Evolutionary conservation across 2,329 filamentous ascomycete genomes (phyloP).

Genomic region (Clarireedia paspali): DNA sequence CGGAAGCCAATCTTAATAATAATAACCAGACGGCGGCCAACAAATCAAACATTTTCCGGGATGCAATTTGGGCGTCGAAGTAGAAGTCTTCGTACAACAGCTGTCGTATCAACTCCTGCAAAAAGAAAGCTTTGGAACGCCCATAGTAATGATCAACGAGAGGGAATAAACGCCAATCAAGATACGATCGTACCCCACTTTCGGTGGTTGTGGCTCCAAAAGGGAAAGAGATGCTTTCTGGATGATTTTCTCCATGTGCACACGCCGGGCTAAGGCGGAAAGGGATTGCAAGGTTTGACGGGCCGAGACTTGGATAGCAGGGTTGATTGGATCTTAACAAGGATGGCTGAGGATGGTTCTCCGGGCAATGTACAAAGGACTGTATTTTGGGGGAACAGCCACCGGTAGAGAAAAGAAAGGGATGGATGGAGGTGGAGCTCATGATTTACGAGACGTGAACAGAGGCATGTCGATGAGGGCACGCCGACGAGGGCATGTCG

Average conservation of each 20-base stretch:
- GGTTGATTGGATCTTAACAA: background rate
- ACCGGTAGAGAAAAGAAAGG: too few relatives aligned
- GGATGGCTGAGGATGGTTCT: background rate
- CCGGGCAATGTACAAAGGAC: background rate
- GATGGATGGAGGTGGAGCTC: too few relatives aligned
- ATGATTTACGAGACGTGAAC: too few relatives aligned
- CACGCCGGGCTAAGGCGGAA: background rate
- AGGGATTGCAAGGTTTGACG: conserved; percentile 1
- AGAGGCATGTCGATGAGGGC: too few relatives aligned
- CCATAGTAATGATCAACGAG: background rate
- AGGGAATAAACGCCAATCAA: conserved; percentile 5
- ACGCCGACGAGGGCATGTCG: too few relatives aligned
- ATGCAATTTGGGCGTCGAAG: too few relatives aligned
- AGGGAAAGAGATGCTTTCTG: background rate
- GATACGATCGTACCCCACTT: background rate
- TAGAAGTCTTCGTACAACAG: too few relatives aligned
- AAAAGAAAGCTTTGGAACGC: background rate
- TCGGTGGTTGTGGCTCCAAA: background rate
- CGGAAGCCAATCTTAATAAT: too few relatives aligned
- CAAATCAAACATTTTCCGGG: too few relatives aligned
- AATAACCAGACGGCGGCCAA: too few relatives aligned
- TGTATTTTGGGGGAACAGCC: background rate
- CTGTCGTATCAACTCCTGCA: background rate
- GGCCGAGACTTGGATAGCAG: conserved; percentile 2
- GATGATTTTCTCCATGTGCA: conserved; percentile 3